Evolutionary conservation across 768 basidiomycete genomes (phyloP), one percentile per base, ranked within the genome.

Genomic region (Ramaria sp.): DNA sequence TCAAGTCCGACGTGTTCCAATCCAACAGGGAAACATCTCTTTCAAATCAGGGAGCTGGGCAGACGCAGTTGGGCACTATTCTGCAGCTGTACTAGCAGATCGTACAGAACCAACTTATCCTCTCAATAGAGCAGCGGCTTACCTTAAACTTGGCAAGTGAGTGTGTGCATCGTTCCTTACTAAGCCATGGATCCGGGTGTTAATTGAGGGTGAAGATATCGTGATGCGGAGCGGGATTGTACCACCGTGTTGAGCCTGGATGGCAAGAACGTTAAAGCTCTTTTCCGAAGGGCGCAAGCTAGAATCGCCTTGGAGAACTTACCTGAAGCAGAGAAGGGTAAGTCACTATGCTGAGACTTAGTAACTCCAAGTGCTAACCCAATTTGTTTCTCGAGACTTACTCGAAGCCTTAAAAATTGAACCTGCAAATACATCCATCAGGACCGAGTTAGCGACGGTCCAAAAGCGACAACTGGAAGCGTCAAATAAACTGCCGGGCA

Each of bases 61-160:
- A 0, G 73, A 75, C 30, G 90, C 92, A 0, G 78, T 97, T 51
- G 91, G 91, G 0, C 84, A 91, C 66, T 97, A 96, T 70, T 86
- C 88, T 33, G 72, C 80, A 1, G 93, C 94, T 3, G 81, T 87
- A 46, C 68, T 90, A 19, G 78, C 83, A 1, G 85, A 94, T 68
- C 67, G 72, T 11, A 72, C 67, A 0, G 89, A 95, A 63, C 73
- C 79, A n/a, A 86, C 89, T 0, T 88, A 84, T 61, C 83, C 86
- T 34, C 75, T 94, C 34, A 97, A 97, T 66, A 82, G 94, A 45
- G 89, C 91, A 3, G 88, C 90, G 37, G 90, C 91, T 27, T 94
- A 94, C 73, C 78, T 97, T 59, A 94, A 92, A 77, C 79, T 95
- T 73, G 84, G 83, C 80, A 96, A 95, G 92, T 92, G 76, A 74